Percentiles rank a stretch among this genome's conserved stretches.
Conservation (phyloP, 176 grass and related monocot genomes). For the Puya raimondii region DNA sequence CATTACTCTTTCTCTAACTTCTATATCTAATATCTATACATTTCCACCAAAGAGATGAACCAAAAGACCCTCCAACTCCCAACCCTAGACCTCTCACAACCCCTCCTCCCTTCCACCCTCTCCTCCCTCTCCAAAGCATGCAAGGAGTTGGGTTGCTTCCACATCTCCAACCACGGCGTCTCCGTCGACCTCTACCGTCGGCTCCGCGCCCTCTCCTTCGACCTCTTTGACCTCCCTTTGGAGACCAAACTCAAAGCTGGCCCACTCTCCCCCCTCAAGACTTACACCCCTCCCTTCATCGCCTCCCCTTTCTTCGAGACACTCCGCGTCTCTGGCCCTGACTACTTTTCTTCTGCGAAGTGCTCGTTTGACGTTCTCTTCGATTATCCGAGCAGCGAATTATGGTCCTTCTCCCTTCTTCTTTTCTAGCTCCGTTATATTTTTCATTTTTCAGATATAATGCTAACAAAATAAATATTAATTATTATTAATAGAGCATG, state of each 20-base stretch:
- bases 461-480: too few species aligned
- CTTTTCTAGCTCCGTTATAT: too few species aligned
- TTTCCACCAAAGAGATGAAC: neutral
- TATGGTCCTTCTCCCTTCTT: neutral
- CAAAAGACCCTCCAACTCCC: slow-evolving; percentile 6
- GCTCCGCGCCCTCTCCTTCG: neutral
- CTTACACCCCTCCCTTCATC: slow-evolving; percentile 12
- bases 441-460: too few species aligned
- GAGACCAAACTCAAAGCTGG: slow-evolving; percentile 9
- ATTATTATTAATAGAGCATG: too few species aligned
- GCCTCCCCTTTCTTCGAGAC: slow-evolving; percentile 11
- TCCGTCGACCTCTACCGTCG: neutral
- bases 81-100: neutral
- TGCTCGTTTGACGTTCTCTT: neutral
- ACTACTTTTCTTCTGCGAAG: slow-evolving; percentile 5
- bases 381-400: neutral
- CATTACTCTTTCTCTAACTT: too few species aligned
- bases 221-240: slow-evolving; percentile 1
- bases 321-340: slow-evolving; percentile 6
- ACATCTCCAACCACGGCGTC: slow-evolving; percentile 16
- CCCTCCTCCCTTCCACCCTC: neutral
- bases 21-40: too few species aligned
- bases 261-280: neutral
- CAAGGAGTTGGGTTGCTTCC: slow-evolving; percentile 5
- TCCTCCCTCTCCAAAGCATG: slow-evolving; percentile 11